Percentiles rank a stretch among this genome's conserved stretches.
phyloP scores from a whole-genome alignment of 176 grass and related monocot species.

The Calamus simplicifolius region DNA sequence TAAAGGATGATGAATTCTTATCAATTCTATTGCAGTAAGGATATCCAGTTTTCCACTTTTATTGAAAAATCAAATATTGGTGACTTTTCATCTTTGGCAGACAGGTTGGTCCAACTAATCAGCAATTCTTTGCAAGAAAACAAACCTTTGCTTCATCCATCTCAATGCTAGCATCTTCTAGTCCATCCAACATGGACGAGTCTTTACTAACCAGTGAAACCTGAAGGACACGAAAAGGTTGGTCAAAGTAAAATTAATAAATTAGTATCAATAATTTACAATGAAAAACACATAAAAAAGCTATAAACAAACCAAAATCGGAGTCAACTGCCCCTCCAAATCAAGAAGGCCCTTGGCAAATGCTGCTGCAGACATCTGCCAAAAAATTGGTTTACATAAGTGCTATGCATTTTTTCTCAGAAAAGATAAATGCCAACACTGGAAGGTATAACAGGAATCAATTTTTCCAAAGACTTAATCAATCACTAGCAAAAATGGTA shows the following conservation, averaged over 20 bases:
- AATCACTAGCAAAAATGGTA: too few species aligned
- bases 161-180: slow-evolving; percentile 72
- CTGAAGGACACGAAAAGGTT: slow-evolving; percentile 30
- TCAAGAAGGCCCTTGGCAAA: slow-evolving; percentile 99
- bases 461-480: too few species aligned
- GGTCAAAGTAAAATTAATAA: background rate
- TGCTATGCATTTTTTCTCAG: too few species aligned
- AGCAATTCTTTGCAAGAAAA: slow-evolving; percentile 21
- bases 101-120: too few species aligned
- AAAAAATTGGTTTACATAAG: background rate
- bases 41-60: too few species aligned
- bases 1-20: too few species aligned
- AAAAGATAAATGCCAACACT: background rate
- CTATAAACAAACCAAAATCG: slow-evolving; percentile 61
- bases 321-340: slow-evolving; percentile 89
- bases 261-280: too few species aligned
- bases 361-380: slow-evolving; percentile 91
- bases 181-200: slow-evolving; percentile 95
- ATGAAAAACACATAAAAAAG: slow-evolving; percentile 8
- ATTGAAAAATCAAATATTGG: too few species aligned
- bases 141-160: slow-evolving; percentile 91
- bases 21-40: too few species aligned
- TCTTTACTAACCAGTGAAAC: slow-evolving; percentile 99
- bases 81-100: too few species aligned
- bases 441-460: too few species aligned